Evolutionary conservation across 139 green algal genomes (phyloP), one percentile per base, ranked within the genome.

Genomic region (Penium margaritaceum): DNA sequence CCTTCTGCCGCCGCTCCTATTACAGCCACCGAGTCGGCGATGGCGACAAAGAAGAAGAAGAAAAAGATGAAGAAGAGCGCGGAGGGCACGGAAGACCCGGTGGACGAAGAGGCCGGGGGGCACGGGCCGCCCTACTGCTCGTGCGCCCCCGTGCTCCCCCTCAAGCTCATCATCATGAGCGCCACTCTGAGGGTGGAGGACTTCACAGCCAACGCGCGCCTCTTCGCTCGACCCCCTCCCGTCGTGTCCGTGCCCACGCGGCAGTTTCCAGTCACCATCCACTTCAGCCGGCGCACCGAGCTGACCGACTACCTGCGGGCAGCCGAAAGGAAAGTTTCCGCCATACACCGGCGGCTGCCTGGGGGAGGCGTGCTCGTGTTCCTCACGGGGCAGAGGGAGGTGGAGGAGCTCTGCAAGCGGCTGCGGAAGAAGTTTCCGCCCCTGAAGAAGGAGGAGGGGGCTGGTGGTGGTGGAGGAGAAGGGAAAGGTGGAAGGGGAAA

Each of bases 151-250:
- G n/a, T 24, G 30, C 54, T 39, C 2, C 91, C 92, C 0, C 85
- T 98, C 6, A 95, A 95, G 84, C 84, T 98, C 17, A 86, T 98
- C 72, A 92, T 98, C 80, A 98, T 98, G 93, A 94, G 87, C 41
- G 93, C 93, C 62, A 98, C 93, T 0, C 83, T 97, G 55, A 75
- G 89, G 3, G 86, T 87, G 0, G 74, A 85, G 29, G 90, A 96
- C 78, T 96, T 97, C 77, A 82, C 86, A 0, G 84, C 60, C 34
- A 96, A 96, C 81, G 29, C 27, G 43, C 75, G 83, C 0, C 84
- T 97, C 29, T 96, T 95, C 74, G 32, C 41, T 6, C 92, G 91
- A 0, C 60, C 95, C 19, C 93, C 92, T 0, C 60, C 95, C 17
- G 80, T 94, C 12, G 74, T 97, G 36, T 67, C 74, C 15, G 84